Evolutionary conservation across 2,329 filamentous ascomycete species (phyloP).

Genomic region (Cladosporium phlei): DNA sequence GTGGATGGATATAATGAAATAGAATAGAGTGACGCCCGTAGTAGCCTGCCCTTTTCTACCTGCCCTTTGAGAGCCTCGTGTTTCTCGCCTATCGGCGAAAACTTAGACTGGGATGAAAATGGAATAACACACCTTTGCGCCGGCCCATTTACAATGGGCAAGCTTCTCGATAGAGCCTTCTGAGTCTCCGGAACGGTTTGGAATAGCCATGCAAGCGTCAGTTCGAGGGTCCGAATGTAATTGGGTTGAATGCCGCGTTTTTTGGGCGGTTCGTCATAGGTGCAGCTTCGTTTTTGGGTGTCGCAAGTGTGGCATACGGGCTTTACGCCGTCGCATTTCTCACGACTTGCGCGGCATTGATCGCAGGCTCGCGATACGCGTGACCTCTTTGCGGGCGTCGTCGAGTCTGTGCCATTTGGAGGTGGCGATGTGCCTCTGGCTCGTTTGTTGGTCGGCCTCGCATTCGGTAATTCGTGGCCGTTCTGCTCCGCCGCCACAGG

Average conservation of each 20-base stretch:
- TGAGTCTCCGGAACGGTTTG: constrained; percentile 58
- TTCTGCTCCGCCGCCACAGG: constrained; percentile 6
- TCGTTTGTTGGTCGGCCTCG: constrained; percentile 8
- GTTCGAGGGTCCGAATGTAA: constrained; percentile 69
- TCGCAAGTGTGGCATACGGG: constrained; percentile 65
- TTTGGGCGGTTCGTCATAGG: constrained; percentile 68
- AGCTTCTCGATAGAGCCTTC: constrained; percentile 50
- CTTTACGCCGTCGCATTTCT: constrained; percentile 65
- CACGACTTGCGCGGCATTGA: constrained; percentile 41
- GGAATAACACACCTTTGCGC: constrained; percentile 32
- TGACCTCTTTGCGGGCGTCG: constrained; percentile 48
- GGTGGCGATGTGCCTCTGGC: constrained; percentile 7
- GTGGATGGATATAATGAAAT: too few relatives aligned
- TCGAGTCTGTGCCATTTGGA: constrained; percentile 18
- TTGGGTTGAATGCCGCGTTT: constrained; percentile 77
- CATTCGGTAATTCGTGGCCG: constrained; percentile 3
- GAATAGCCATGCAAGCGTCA: constrained; percentile 63
- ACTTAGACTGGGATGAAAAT: too few relatives aligned
- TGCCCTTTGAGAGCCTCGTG: too few relatives aligned
- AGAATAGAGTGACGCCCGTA: too few relatives aligned
- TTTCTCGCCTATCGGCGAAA: too few relatives aligned
- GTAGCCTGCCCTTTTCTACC: too few relatives aligned
- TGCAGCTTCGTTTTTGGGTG: constrained; percentile 59
- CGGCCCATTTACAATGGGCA: constrained; percentile 43
- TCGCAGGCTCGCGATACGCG: constrained; percentile 38